Evolutionary conservation across 2,329 filamentous ascomycete genomes (phyloP), one percentile per base, ranked within the genome.

Genomic region (Mollisiaceae sp.): DNA sequence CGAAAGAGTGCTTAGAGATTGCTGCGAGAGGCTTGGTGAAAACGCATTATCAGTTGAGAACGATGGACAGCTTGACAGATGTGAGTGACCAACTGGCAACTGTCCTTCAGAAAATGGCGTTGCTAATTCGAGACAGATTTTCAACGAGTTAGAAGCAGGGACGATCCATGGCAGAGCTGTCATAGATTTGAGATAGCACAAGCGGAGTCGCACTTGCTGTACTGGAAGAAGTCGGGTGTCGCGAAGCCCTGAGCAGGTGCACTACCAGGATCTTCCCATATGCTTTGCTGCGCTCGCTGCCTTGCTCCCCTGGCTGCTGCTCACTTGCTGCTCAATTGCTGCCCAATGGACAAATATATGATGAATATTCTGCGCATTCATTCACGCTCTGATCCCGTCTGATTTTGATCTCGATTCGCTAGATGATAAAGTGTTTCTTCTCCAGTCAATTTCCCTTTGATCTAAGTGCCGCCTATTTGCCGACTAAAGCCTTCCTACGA

Each of bases 1-100:
- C 82, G 4, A 78, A 79, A 57, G 80, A 82, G 71, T 76, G 75
- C 8, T 62, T 82, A 70, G 76, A 82, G 2, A 78, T 82, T 71
- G 80, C 79, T 4, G 76, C 77, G 12, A 75, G 80, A 38, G 80
- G 81, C 1, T 65, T 81, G 9, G 76, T 82, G 60, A 80, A 80
- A 69, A 73, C 78, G 20, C 78, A 80, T 68, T 76, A 78, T 63
- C 75, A 75, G 58, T 72, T 75, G 8, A 77, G 78, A 12, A 74
- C 75, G 3, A 69, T 82, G 71, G 78, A 77, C 1, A 71, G 77
- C 45, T 73, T 82, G 1, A 62, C 65, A 9, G 52, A 62, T 22
- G 62, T 64, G 43, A 58, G 64, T 62, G 20, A n/a, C 4, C 9
- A 35, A 4, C n/a, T 2, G 4, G 2, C 9, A 35, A 4, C n/a